Conservation (phyloP, 2,329 filamentous ascomycete species). For the Trichoderma polysporum region DNA sequence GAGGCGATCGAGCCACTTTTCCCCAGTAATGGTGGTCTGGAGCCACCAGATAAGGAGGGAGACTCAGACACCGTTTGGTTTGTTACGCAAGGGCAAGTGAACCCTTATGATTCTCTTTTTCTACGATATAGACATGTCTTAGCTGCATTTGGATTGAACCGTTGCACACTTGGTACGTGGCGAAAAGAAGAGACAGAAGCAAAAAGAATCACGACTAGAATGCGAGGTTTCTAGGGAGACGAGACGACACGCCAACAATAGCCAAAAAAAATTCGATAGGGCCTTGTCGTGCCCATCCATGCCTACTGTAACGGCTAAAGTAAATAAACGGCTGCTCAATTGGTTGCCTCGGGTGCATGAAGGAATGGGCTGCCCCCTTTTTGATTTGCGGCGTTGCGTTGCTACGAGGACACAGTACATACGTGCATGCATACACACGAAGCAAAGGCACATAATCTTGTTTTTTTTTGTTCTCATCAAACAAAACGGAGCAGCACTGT, state of each 20-base stretch:
- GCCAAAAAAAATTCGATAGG: neutral
- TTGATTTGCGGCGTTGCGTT: neutral
- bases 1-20: conserved; percentile 1
- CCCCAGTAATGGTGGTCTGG: neutral
- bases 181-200: neutral
- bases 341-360: conserved; percentile 15
- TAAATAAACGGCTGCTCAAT: conserved; percentile 4
- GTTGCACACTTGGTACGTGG: neutral
- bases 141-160: neutral
- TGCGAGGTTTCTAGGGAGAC: conserved; percentile 9
- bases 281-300: no score
- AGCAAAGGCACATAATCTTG: neutral
- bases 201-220: neutral
- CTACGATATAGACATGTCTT: neutral
- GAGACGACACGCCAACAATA: neutral
- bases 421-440: no score
- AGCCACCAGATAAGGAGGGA: neutral
- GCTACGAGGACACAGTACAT: no score
- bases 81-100: neutral
- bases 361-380: conserved; percentile 2
- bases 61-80: neutral
- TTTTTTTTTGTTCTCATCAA: no score
- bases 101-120: neutral
- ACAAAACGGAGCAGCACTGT: no score
- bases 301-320: conserved; percentile 17